Conservation (phyloP, 2,329 filamentous ascomycete genomes). For the Daldinia sp. region DNA sequence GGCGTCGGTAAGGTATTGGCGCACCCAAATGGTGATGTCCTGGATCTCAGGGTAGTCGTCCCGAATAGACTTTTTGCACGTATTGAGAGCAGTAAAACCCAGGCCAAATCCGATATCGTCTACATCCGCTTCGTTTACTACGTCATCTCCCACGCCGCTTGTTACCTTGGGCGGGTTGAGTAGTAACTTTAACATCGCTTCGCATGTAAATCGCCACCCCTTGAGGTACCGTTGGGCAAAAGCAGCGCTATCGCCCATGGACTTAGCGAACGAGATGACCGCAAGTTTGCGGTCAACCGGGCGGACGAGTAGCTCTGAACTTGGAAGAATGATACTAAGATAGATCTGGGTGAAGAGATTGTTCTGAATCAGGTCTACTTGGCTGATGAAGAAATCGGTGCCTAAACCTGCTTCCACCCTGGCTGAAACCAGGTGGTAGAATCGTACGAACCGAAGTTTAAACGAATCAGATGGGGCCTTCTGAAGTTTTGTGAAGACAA, state of each 20-base stretch:
- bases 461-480: conserved; percentile 76
- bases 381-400: conserved; percentile 87
- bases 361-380: conserved; percentile 82
- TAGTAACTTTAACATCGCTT: conserved; percentile 86
- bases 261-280: conserved; percentile 92
- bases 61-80: conserved; percentile 75
- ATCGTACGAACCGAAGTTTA: conserved; percentile 86
- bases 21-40: conserved; percentile 85
- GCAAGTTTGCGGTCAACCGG: conserved; percentile 93
- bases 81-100: conserved; percentile 92
- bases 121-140: conserved; percentile 86
- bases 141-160: conserved; percentile 72
- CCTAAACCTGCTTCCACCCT: conserved; percentile 82
- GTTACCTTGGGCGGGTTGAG: conserved; percentile 82
- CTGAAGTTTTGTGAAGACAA: conserved; percentile 83
- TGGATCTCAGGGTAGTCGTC: conserved; percentile 89
- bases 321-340: conserved; percentile 83
- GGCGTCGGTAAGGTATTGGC: conserved; percentile 77
- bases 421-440: conserved; percentile 92
- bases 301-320: conserved; percentile 86
- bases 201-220: conserved; percentile 90
- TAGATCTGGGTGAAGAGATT: conserved; percentile 87
- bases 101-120: conserved; percentile 96
- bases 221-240: conserved; percentile 86
- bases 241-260: conserved; percentile 82